phyloP scores from a whole-genome alignment of 768 basidiomycete genomes.

The Rhodotorula diobovata region DNA sequence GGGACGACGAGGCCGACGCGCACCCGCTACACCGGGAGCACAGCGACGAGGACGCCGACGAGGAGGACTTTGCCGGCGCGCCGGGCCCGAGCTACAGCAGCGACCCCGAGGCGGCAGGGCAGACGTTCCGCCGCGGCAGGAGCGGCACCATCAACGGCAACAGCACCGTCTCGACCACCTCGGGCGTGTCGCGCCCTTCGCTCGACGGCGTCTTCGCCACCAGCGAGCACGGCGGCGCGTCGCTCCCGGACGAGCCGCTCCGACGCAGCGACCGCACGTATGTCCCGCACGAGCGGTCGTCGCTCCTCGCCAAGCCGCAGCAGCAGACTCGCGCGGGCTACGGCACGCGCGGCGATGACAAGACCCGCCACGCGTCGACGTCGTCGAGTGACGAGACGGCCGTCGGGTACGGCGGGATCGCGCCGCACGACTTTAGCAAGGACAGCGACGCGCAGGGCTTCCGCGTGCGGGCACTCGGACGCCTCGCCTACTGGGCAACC shows the following conservation, averaged over 20 bases:
- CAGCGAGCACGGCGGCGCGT: background rate
- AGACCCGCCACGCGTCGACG: constrained; percentile 1
- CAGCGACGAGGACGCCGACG: constrained; percentile 4
- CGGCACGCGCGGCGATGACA: background rate
- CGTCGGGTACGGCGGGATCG: background rate
- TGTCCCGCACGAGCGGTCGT: constrained; percentile 48
- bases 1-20: background rate
- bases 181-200: constrained; percentile 17
- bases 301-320: constrained; percentile 43
- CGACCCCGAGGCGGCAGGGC: constrained; percentile 23
- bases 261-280: constrained; percentile 44
- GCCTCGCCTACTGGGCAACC: constrained; percentile 64
- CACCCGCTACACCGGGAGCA: background rate
- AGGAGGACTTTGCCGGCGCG: background rate
- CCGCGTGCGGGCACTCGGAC: constrained; percentile 42
- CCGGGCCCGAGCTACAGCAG: background rate
- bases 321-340: background rate
- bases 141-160: constrained; percentile 21
- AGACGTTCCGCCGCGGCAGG: constrained; percentile 14
- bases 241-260: constrained; percentile 48
- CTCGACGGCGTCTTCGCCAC: constrained; percentile 35
- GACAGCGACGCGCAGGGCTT: constrained; percentile 14
- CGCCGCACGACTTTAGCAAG: constrained; percentile 20
- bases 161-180: background rate
- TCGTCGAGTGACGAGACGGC: constrained; percentile 35